Evolutionary conservation across 441 rosid genomes (phyloP).

Genomic region (Bocquillonia castaneifolia): DNA sequence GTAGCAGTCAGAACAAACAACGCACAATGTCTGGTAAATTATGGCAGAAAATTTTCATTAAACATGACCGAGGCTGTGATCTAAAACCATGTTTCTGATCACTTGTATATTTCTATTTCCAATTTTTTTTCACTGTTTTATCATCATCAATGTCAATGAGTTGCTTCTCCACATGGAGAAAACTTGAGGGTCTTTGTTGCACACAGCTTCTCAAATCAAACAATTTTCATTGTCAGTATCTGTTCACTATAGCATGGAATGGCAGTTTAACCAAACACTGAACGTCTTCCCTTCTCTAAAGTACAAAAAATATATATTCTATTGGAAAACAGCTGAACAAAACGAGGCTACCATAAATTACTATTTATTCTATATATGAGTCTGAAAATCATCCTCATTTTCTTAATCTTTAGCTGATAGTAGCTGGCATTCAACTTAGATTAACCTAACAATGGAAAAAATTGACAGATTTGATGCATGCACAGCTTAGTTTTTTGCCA

Average conservation of each 20-base stretch:
- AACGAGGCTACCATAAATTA: too few relatives aligned
- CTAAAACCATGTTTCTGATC: background rate
- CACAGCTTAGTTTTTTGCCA: background rate
- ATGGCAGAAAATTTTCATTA: background rate
- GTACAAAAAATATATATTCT: background rate
- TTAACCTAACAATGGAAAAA: background rate
- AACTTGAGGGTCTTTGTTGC: constrained; percentile 1
- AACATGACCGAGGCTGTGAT: background rate
- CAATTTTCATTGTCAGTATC: background rate
- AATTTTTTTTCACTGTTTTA: background rate
- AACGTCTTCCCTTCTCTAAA: background rate
- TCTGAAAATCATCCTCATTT: too few relatives aligned
- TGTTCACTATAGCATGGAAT: background rate
- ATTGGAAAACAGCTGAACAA: background rate
- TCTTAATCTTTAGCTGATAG: constrained; percentile 1
- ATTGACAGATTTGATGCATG: background rate
- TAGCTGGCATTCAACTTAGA: constrained; percentile 1
- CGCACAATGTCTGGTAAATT: background rate
- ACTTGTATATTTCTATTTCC: background rate
- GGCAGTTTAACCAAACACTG: background rate
- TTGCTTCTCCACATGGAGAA: background rate
- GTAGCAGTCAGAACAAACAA: background rate
- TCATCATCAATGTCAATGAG: background rate
- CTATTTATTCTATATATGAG: too few relatives aligned
- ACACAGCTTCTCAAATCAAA: background rate